These are phyloP conservation scores for Colletotrichum plurivorum DNA, from an alignment of 2,329 filamentous ascomycete genomes.

Conservation along the genomic window DNA sequence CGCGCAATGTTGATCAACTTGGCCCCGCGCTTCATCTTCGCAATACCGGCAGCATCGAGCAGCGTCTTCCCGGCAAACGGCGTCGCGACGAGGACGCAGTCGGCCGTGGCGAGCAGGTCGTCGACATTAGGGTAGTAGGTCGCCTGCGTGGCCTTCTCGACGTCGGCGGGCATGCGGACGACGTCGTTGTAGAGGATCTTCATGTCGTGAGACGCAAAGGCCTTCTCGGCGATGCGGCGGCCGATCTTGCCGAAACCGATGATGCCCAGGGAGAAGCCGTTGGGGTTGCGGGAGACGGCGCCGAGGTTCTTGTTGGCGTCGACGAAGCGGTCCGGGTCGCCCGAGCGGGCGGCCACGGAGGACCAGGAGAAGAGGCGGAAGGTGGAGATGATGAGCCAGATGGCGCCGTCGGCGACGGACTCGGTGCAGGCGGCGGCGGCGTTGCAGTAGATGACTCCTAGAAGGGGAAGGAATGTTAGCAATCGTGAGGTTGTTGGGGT, in stretches of 20 bases:
- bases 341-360: constrained; percentile 31
- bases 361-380: constrained; percentile 40
- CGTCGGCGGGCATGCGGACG: constrained; percentile 51
- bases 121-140: constrained; percentile 53
- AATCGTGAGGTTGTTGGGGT: not conserved
- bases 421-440: constrained; percentile 35
- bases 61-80: constrained; percentile 77
- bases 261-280: constrained; percentile 59
- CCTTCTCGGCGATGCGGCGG: constrained; percentile 61
- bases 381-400: constrained; percentile 36
- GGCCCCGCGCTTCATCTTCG: constrained; percentile 77
- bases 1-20: constrained; percentile 80
- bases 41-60: constrained; percentile 73
- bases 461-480: not conserved
- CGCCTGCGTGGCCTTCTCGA: constrained; percentile 51
- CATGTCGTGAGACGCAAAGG: constrained; percentile 67
- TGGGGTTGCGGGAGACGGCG: constrained; percentile 34
- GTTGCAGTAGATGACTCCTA: constrained; percentile 36
- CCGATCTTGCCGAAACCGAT: constrained; percentile 74
- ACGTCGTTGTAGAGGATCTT: constrained; percentile 72
- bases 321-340: constrained; percentile 37
- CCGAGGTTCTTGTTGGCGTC: constrained; percentile 39
- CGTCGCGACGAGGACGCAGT: constrained; percentile 75
- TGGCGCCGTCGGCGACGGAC: constrained; percentile 39
- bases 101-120: constrained; percentile 55